Evolutionary conservation across 1,284 basidiomycete species (phyloP), one percentile per base, ranked within the genome.

Genomic region (Sparassis latifolia): DNA sequence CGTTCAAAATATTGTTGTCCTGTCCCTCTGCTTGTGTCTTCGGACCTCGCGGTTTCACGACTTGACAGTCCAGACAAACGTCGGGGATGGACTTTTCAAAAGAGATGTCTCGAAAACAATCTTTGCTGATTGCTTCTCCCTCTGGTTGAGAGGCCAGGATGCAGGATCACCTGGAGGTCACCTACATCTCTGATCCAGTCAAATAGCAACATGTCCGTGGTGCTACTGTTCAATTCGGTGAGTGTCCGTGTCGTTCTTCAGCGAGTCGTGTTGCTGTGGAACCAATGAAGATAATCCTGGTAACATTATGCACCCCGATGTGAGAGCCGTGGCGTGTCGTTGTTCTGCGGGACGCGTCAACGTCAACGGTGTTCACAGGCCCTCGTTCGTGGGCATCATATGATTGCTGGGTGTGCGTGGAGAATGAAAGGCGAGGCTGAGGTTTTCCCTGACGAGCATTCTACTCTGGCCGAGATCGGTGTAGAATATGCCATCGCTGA

Each of bases 361-460:
- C 12, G 6, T 10, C 42, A 47, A n/a, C 48, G 30, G 51, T 48
- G 46, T 42, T 35, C 32, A 38, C 43, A 48, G 35, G 47, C 43
- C 45, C 33, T 33, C 42, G 27, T 6, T 40, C 35, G 12, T 37
- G 35, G 35, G 35, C 35, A 37, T 37, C 35, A 37, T 12, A 37
- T 7, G 35, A 52, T 56, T 66, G 74, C 58, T 61, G 84, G 87
- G 77, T 79, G 81, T 69, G 82, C 55, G 71, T 89, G 88, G 70
- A 73, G 86, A 85, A 60, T 66, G 78, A 75, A 89, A 89, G 86
- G 86, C 86, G 86, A 89, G 88, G 77, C 86, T 86, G 86, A 89
- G 82, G 78, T 62, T 49, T 40, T 46, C 50, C 4, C 20, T 20
- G 20, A 20, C 20, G 20, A 20, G 20, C 20, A 20, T 20, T 20